Percentiles rank a stretch among this genome's conserved stretches.
These are phyloP conservation scores for Daldinia sp. DNA, from an alignment of 2,329 filamentous ascomycete species.

Conservation along the genomic window DNA sequence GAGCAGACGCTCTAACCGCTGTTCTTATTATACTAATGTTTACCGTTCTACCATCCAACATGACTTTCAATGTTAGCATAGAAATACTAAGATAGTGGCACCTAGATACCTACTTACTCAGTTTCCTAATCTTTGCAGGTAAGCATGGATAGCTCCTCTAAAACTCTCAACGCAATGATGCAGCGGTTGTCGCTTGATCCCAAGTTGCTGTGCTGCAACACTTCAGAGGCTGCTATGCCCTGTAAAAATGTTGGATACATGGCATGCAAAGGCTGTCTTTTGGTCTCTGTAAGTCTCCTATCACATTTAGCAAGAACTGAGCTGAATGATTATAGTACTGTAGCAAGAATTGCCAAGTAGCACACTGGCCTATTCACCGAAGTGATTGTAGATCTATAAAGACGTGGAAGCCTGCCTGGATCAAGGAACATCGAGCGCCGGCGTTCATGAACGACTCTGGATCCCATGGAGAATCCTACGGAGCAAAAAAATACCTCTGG, in stretches of 20 bases:
- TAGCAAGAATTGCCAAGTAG: slow-evolving; percentile 43
- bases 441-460: slow-evolving; percentile 36
- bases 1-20: no score
- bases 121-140: not conserved
- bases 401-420: slow-evolving; percentile 46
- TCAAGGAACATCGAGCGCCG: slow-evolving; percentile 38
- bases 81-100: no score
- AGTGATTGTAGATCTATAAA: slow-evolving; percentile 45
- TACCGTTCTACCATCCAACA: no score
- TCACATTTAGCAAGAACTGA: not conserved
- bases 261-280: slow-evolving; percentile 22
- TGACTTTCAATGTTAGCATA: not conserved
- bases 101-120: not conserved
- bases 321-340: slow-evolving; percentile 45
- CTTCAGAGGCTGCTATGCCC: not conserved
- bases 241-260: slow-evolving; percentile 14
- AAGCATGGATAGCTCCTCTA: not conserved
- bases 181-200: not conserved
- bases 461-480: not conserved
- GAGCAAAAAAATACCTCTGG: slow-evolving; percentile 27
- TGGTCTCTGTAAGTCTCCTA: not conserved
- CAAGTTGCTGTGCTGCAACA: slow-evolving; percentile 16
- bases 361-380: slow-evolving; percentile 46
- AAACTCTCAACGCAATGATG: not conserved
- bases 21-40: no score